These are phyloP conservation scores for Ballota nigra DNA, from an alignment of 257 asterid genomes.

Conservation along the genomic window DNA sequence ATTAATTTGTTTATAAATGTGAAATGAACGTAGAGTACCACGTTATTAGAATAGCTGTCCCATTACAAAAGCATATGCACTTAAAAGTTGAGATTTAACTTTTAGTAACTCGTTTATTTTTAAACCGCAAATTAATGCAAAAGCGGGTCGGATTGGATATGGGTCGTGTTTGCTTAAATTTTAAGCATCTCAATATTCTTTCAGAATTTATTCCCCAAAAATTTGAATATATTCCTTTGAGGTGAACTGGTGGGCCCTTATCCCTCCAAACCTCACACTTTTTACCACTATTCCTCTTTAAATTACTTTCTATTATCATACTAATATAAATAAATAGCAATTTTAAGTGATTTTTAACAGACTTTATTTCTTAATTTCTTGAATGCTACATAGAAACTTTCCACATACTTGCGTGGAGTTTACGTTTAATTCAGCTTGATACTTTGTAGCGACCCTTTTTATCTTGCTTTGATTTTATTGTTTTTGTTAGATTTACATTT, in stretches of 20 bases:
- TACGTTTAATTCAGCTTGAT: background rate
- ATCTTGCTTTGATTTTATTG: background rate
- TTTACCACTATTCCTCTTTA: slow-evolving; percentile 21
- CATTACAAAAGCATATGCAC: slow-evolving; percentile 42
- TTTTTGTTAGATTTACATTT: too few relatives aligned
- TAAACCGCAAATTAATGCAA: slow-evolving; percentile 35
- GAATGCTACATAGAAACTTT: background rate
- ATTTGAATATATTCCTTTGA: slow-evolving; percentile 60
- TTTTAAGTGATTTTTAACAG: background rate
- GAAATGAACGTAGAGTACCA: slow-evolving; percentile 21
- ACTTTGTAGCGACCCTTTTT: background rate
- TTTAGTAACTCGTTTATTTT: slow-evolving; percentile 36
- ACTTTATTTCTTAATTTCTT: background rate
- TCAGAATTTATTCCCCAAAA: slow-evolving; percentile 53
- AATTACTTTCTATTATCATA: slow-evolving; percentile 6
- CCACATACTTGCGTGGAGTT: background rate
- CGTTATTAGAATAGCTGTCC: slow-evolving; percentile 40
- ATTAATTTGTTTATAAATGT: background rate
- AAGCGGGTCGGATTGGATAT: slow-evolving; percentile 35
- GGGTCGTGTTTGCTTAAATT: slow-evolving; percentile 56
- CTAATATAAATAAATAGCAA: background rate
- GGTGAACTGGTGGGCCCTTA: slow-evolving; percentile 43
- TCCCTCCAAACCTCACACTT: slow-evolving; percentile 16
- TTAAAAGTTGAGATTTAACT: slow-evolving; percentile 42
- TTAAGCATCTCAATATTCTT: slow-evolving; percentile 69